Conservation (phyloP, 2,329 filamentous ascomycete genomes). For the Penicillium psychrosexuale region DNA sequence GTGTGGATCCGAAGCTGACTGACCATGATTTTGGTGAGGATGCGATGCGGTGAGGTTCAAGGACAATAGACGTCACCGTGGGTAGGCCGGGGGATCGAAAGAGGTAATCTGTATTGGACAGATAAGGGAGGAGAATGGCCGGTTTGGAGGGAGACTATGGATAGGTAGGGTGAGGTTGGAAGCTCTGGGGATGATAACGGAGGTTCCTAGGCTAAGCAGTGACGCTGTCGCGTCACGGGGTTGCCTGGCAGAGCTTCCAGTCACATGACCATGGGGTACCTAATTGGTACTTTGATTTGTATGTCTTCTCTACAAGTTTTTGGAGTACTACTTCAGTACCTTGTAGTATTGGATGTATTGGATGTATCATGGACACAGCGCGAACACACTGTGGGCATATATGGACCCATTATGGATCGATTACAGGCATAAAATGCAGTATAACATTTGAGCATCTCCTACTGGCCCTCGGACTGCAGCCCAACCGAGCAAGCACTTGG, state of each 20-base stretch:
- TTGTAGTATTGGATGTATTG: neutral
- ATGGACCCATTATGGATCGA: neutral
- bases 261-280: slow-evolving; percentile 16
- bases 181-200: slow-evolving; percentile 24
- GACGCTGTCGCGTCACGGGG: slow-evolving; percentile 33
- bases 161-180: slow-evolving; percentile 13
- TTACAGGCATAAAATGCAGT: neutral
- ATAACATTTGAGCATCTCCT: neutral
- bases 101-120: neutral
- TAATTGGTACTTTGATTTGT: neutral
- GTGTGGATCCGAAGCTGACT: neutral
- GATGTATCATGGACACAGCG: neutral
- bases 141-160: neutral
- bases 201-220: slow-evolving; percentile 12
- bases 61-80: slow-evolving; percentile 3
- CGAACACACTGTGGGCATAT: neutral
- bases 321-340: neutral
- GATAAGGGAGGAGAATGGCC: neutral
- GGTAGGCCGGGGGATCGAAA: neutral
- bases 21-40: slow-evolving; percentile 20
- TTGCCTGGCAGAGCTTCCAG: slow-evolving; percentile 24
- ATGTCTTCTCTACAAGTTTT: neutral
- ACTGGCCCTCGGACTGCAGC: slow-evolving; percentile 11
- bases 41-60: slow-evolving; percentile 9
- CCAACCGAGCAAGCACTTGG: slow-evolving; percentile 17